Conservation (phyloP, 176 grass and related monocot species). For the Stipa capillata region DNA sequence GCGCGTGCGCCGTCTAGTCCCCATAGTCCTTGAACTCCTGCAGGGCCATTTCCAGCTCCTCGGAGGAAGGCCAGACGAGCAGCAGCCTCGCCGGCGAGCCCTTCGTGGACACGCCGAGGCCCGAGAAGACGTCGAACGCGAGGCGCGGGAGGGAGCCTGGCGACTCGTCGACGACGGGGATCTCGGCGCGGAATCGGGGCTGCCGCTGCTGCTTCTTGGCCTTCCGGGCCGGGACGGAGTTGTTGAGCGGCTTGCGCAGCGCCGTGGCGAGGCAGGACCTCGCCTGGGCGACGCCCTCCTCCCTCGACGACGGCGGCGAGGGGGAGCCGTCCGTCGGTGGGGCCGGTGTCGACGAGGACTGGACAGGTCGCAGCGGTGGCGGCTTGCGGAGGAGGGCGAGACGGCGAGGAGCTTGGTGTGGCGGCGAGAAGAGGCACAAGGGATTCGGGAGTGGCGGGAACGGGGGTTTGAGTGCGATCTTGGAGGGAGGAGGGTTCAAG, state of each 20-base stretch:
- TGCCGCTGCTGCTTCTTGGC: conserved; percentile 70
- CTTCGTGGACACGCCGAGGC: conserved; percentile 38
- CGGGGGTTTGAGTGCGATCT: neutral
- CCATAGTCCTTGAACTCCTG: conserved; percentile 16
- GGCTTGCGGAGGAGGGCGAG: neutral
- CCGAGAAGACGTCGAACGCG: conserved; percentile 51
- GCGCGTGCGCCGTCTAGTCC: conserved; percentile 28
- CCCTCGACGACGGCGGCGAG: conserved; percentile 52
- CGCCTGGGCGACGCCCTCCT: conserved; percentile 73
- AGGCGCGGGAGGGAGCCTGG: conserved; percentile 52
- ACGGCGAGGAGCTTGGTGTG: neutral
- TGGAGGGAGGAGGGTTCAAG: conserved; percentile 14
- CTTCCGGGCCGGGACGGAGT: conserved; percentile 38
- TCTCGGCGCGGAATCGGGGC: conserved; percentile 67
- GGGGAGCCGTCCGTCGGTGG: neutral
- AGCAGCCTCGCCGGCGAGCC: conserved; percentile 35
- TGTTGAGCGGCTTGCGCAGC: conserved; percentile 65
- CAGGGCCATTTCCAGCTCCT: conserved; percentile 15
- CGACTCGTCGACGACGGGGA: conserved; percentile 77
- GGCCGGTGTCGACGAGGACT: conserved; percentile 3
- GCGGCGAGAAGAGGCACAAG: neutral
- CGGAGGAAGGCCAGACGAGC: conserved; percentile 51
- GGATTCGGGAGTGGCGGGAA: neutral
- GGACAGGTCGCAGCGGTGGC: neutral
- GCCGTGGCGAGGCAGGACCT: conserved; percentile 52